Evolutionary conservation across 2,329 filamentous ascomycete genomes (phyloP).

Genomic region (Calonectria pteridis): DNA sequence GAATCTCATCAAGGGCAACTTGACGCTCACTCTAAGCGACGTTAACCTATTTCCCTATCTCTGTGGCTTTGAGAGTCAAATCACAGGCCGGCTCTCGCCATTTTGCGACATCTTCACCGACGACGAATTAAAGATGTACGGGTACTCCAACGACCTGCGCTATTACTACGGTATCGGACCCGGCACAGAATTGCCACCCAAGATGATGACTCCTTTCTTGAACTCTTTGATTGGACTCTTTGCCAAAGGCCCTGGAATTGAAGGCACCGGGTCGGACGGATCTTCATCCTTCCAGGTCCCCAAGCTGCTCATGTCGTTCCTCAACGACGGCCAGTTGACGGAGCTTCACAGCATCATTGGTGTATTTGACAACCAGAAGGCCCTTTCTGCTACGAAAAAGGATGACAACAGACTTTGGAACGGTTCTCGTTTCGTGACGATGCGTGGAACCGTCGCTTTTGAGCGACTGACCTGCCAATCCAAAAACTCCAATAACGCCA

Average conservation of each 20-base stretch:
- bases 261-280: constrained; percentile 61
- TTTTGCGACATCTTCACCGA: constrained; percentile 74
- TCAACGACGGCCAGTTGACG: constrained; percentile 76
- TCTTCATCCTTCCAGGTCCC: constrained; percentile 61
- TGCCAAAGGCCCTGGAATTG: constrained; percentile 62
- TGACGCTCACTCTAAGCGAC: constrained; percentile 58
- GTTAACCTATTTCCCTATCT: constrained; percentile 74
- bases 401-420: constrained; percentile 64
- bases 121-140: constrained; percentile 72
- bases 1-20: constrained; percentile 59
- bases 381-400: constrained; percentile 61
- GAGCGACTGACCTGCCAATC: constrained; percentile 69
- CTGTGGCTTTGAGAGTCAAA: constrained; percentile 79
- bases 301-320: constrained; percentile 70
- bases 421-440: constrained; percentile 68
- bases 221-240: constrained; percentile 66
- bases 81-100: constrained; percentile 70
- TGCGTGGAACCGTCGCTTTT: constrained; percentile 75
- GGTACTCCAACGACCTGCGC: constrained; percentile 76
- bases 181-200: constrained; percentile 64
- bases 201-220: constrained; percentile 73
- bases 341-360: constrained; percentile 71
- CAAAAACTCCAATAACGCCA: constrained; percentile 45
- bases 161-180: constrained; percentile 77
- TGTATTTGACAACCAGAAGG: constrained; percentile 68